phyloP scores from a whole-genome alignment of 768 basidiomycete genomes.

The Candolleomyces efflorescens region DNA sequence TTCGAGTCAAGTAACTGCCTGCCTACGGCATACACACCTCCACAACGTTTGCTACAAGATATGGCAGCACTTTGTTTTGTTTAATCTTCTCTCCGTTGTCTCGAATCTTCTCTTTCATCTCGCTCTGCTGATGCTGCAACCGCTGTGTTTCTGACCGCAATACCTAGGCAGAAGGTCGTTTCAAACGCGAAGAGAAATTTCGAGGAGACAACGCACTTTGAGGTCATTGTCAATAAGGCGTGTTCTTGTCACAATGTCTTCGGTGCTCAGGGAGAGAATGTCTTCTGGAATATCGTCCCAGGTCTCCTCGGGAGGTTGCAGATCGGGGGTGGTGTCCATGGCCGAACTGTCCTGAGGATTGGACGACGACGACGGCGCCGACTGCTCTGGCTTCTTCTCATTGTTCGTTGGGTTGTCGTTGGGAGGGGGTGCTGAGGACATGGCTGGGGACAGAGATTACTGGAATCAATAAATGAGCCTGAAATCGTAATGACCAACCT shows the following conservation, averaged over 20 bases:
- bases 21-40: conserved; percentile 54
- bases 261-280: conserved; percentile 69
- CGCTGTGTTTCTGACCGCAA: conserved; percentile 94
- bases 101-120: conserved; percentile 98
- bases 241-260: conserved; percentile 86
- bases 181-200: neutral
- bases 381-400: conserved; percentile 49
- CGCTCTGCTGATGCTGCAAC: conserved; percentile 88
- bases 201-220: conserved; percentile 49
- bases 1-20: neutral
- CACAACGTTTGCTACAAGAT: conserved; percentile 96
- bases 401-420: conserved; percentile 44
- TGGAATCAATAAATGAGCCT: conserved; percentile 3
- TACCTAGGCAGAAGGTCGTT: conserved; percentile 50
- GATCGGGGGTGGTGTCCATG: conserved; percentile 78
- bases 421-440: conserved; percentile 60
- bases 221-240: conserved; percentile 96
- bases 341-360: conserved; percentile 29
- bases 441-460: conserved; percentile 18
- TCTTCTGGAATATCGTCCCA: conserved; percentile 93
- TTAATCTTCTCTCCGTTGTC: conserved; percentile 99
- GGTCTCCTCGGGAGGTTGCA: conserved; percentile 54
- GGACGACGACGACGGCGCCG: conserved; percentile 27
- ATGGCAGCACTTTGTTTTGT: conserved; percentile 98
- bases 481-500: neutral